phyloP scores from a whole-genome alignment of 768 basidiomycete genomes.

The Chalciporus sphaerocephalus region DNA sequence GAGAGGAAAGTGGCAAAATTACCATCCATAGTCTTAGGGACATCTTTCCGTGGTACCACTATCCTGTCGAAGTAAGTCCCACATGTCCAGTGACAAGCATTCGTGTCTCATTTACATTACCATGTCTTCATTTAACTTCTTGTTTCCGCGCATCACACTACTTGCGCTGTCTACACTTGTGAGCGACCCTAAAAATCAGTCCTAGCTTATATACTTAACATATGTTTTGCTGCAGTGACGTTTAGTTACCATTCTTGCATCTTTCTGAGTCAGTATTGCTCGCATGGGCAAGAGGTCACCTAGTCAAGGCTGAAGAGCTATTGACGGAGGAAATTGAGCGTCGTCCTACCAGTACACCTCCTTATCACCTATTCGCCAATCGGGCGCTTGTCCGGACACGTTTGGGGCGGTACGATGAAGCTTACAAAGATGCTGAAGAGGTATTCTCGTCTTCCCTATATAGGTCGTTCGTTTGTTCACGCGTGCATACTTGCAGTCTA shows the following conservation, averaged over 20 bases:
- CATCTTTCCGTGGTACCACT: constrained; percentile 8
- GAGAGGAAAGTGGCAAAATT: constrained; percentile 5
- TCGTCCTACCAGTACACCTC: neutral
- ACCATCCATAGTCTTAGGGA: constrained; percentile 5
- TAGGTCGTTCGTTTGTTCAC: no score
- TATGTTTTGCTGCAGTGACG: no score
- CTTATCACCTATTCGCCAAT: neutral
- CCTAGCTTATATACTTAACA: no score
- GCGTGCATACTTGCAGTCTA: no score
- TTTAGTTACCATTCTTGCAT: neutral
- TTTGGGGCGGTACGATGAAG: neutral
- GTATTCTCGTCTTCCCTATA: no score
- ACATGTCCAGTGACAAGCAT: no score
- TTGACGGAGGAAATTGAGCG: neutral
- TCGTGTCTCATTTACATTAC: no score
- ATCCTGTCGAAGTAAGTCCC: neutral
- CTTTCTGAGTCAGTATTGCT: neutral
- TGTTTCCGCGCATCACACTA: no score
- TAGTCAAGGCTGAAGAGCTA: neutral
- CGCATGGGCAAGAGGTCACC: neutral
- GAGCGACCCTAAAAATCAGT: no score
- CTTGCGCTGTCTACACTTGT: no score
- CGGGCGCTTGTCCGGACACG: neutral
- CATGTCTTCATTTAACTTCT: no score
- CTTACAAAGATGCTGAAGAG: no score